phyloP scores from a whole-genome alignment of 1,284 basidiomycete species.

The Rhodotorula glutinis region DNA sequence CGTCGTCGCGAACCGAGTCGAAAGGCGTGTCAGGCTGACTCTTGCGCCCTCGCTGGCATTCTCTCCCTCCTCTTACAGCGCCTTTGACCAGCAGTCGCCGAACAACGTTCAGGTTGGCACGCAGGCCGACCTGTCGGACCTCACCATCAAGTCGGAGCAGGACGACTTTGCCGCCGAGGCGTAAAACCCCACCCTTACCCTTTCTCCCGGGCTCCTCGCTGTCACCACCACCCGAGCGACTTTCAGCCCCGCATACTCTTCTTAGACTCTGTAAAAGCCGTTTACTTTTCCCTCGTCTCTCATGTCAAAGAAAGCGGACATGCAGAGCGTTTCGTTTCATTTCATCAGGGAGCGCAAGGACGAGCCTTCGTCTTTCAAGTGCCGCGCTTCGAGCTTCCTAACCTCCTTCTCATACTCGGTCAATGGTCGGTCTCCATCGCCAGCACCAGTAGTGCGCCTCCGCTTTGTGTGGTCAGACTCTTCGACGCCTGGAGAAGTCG shows the following conservation, averaged over 20 bases:
- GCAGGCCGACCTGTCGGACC: conserved; percentile 49
- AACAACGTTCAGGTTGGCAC: conserved; percentile 50
- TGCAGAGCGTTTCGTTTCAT: no score
- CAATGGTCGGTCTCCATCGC: background rate
- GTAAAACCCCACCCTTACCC: background rate
- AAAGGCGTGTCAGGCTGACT: no score
- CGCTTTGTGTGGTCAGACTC: background rate
- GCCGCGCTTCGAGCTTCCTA: background rate
- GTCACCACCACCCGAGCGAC: no score
- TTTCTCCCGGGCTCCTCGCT: background rate
- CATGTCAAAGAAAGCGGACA: no score
- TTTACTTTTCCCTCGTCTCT: no score
- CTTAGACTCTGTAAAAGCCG: background rate
- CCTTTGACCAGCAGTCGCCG: conserved; percentile 49
- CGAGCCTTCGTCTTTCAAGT: conserved; percentile 25
- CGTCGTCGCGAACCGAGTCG: no score
- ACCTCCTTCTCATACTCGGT: conserved; percentile 29
- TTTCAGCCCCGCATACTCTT: background rate
- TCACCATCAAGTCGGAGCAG: conserved; percentile 48
- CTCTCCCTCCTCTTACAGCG: conserved; percentile 36
- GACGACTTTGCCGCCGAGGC: conserved; percentile 32
- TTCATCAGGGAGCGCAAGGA: conserved; percentile 26
- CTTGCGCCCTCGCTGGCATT: no score
- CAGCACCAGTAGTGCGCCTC: background rate
- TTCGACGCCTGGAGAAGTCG: background rate